phyloP scores from a whole-genome alignment of 2,329 filamentous ascomycete genomes.

The Trichoderma semiorbis region DNA sequence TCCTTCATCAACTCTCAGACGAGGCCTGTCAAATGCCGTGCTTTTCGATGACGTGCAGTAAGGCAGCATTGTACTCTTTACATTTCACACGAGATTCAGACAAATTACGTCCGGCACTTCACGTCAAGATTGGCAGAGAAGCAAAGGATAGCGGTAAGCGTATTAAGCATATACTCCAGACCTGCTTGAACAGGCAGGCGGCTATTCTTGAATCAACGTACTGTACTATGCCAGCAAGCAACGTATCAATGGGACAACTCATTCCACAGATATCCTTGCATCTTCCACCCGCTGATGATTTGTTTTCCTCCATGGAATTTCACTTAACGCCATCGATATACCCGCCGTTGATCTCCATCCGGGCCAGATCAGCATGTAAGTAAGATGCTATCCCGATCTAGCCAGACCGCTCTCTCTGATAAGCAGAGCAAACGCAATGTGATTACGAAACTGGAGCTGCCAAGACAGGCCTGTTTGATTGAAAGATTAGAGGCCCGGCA shows the following conservation, averaged over 20 bases:
- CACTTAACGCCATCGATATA: background rate
- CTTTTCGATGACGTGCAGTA: background rate
- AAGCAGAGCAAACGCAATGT: background rate
- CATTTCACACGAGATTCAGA: background rate
- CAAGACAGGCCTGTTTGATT: background rate
- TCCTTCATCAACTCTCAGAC: background rate
- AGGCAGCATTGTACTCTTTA: background rate
- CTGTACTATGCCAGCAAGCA: background rate
- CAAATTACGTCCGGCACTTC: background rate
- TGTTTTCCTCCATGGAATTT: background rate
- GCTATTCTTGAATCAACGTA: background rate
- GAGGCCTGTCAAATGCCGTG: background rate
- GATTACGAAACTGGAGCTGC: background rate
- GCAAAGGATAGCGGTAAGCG: background rate
- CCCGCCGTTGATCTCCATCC: background rate
- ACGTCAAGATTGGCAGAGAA: background rate
- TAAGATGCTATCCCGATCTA: background rate
- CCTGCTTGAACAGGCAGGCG: background rate
- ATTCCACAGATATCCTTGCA: background rate
- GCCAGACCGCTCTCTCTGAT: background rate
- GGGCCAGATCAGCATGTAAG: background rate
- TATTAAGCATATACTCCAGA: background rate
- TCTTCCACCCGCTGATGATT: background rate
- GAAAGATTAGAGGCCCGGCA: background rate
- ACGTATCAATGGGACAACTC: background rate